Conservation (phyloP, 306 rosid genomes). For the Boehmeria nivea region DNA sequence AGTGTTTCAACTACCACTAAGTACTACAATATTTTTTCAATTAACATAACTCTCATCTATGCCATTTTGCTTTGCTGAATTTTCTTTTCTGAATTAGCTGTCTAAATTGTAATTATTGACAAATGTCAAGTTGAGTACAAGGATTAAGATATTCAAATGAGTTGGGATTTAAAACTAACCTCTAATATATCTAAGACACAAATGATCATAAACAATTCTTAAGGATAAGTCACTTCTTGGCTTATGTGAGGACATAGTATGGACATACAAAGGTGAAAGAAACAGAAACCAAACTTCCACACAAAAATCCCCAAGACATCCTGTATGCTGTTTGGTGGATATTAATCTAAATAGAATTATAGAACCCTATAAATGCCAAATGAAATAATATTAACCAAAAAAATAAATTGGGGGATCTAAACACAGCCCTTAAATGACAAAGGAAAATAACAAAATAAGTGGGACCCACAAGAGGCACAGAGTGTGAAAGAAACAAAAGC, state of each 20-base stretch:
- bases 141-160: no score
- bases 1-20: no score
- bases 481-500: constrained; percentile 23
- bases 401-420: no score
- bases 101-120: no score
- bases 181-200: background rate
- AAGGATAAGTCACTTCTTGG: constrained; percentile 6
- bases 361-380: constrained; percentile 1
- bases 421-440: background rate
- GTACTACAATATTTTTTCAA: no score
- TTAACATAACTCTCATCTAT: no score
- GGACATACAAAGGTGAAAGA: constrained; percentile 9
- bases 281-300: constrained; percentile 13
- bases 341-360: background rate
- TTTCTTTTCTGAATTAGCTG: no score
- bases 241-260: background rate
- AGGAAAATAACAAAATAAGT: constrained; percentile 1
- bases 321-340: constrained; percentile 20
- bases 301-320: constrained; percentile 13
- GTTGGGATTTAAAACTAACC: no score
- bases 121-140: no score
- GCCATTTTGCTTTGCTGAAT: no score
- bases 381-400: background rate
- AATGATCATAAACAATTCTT: background rate
- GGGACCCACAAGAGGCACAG: constrained; percentile 7